Conservation (phyloP, 2,329 filamentous ascomycete species). For the Bipolaris sorokiniana region DNA sequence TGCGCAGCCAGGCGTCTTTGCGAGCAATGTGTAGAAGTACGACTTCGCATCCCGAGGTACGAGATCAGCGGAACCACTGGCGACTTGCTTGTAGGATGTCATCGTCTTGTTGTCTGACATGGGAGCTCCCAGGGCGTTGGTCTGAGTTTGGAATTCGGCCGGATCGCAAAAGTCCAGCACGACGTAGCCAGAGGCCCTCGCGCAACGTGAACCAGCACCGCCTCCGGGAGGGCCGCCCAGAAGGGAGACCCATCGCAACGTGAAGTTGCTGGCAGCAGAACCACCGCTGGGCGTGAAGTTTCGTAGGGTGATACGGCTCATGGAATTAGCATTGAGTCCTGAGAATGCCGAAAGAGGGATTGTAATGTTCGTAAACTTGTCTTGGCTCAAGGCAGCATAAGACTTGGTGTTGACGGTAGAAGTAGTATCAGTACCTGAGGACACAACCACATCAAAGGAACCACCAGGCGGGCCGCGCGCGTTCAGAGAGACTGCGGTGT, state of each 20-base stretch:
- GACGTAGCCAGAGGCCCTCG: conserved; percentile 7
- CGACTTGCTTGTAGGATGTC: conserved; percentile 8
- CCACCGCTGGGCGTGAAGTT: conserved; percentile 12
- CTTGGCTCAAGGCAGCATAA: conserved; percentile 8
- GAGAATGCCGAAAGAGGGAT: conserved; percentile 13
- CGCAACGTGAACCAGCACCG: conserved; percentile 2
- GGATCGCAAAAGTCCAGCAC: conserved; percentile 14
- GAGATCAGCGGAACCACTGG: conserved; percentile 7
- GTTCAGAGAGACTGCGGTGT: conserved; percentile 13
- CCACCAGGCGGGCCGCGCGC: conserved; percentile 10
- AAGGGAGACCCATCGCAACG: conserved; percentile 11
- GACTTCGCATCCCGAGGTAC: conserved; percentile 9
- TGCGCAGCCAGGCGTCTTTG: conserved; percentile 1
- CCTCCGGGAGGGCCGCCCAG: conserved; percentile 3
- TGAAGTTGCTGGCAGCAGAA: conserved; percentile 12
- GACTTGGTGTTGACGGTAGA: conserved; percentile 11
- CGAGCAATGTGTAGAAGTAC: conserved; percentile 7
- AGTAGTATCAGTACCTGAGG: neutral
- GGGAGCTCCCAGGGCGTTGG: conserved; percentile 9
- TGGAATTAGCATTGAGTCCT: conserved; percentile 1
- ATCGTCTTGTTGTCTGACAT: conserved; percentile 11
- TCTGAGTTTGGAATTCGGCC: conserved; percentile 8
- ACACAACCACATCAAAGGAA: conserved; percentile 12
- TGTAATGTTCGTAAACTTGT: conserved; percentile 12
- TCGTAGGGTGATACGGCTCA: conserved; percentile 12